Evolutionary conservation across 139 green algal genomes (phyloP), one percentile per base, ranked within the genome.

Genomic region (Chlamydomonas eustigma): DNA sequence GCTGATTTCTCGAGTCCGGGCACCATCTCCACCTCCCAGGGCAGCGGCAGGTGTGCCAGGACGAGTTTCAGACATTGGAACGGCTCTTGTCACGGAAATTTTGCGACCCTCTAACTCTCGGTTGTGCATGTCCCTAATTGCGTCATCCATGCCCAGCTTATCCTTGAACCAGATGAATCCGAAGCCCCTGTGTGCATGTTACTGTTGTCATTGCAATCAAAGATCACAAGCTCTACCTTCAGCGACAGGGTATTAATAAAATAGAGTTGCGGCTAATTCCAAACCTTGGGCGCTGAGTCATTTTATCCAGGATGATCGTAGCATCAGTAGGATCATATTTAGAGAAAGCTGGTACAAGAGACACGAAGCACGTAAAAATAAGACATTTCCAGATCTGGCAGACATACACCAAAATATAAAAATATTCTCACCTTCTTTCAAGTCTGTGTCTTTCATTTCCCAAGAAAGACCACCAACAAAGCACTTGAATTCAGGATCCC

Each of bases 81-180:
- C 87, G 25, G 92, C 92, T 3, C 71, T 70, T 25, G 84, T 90
- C 0, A 94, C 90, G 0, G 84, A 91, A 30, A 96, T 94, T 8
- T 78, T 83, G 31, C 92, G 86, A 1, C 87, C 90, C 2, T 94
- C 88, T 22, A 96, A 68, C 52, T 96, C 81, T 77, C 76, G 87
- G 39, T 89, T 82, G 76, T 96, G 90, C 84, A 95, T 82, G 37
- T 84, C 71, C 1, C 76, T 74, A n/a, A 94, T 88, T 8, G 90
- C 88, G 1, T 87, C 81, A 63, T 92, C 65, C 65, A 72, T 72
- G 65, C 65, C 68, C 8, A 75, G 68, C 25, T 75, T 75, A 38
- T 75, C 68, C 68, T 75, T 75, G 68, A 75, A 75, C 37, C 37
- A 75, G 37, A 75, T 38, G 35, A 75, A 75, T 32, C 68, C 68